phyloP scores from a whole-genome alignment of 2,329 filamentous ascomycete genomes.

The Paramyrothecium roridum region DNA sequence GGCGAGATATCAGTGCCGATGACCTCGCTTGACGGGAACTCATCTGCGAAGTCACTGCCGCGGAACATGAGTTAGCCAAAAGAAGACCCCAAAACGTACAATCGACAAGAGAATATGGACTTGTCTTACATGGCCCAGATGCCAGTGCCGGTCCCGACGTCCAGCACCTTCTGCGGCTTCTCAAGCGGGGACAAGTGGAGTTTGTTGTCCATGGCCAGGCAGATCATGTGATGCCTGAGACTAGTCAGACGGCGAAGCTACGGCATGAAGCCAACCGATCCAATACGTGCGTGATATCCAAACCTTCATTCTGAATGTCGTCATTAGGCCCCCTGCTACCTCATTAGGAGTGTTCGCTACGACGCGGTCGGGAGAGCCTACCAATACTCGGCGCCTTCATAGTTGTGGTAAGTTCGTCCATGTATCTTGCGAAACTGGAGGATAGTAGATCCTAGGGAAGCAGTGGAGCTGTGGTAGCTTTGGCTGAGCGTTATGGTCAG shows the following conservation, averaged over 20 bases:
- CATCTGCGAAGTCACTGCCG: neutral
- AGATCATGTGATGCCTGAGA: conserved; percentile 12
- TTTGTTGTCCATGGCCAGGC: conserved; percentile 8
- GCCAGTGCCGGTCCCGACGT: conserved; percentile 55
- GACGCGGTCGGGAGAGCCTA: neutral
- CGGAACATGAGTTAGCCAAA: neutral
- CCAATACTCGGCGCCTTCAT: conserved; percentile 18
- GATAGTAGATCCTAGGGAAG: conserved; percentile 17
- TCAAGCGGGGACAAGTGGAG: conserved; percentile 7
- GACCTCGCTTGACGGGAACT: neutral
- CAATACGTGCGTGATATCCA: conserved; percentile 10
- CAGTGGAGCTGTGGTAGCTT: conserved; percentile 11
- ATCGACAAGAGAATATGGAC: neutral
- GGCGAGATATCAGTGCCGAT: neutral
- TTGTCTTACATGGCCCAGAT: conserved; percentile 47
- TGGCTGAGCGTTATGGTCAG: neutral
- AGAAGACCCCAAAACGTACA: too few relatives aligned
- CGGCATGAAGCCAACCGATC: too few relatives aligned
- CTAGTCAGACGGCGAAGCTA: neutral
- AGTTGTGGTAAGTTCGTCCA: conserved; percentile 16
- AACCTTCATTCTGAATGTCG: conserved; percentile 13
- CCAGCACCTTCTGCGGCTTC: conserved; percentile 23
- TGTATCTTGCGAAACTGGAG: conserved; percentile 16
- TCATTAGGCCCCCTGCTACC: conserved; percentile 8
- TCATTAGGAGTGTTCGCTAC: too few relatives aligned